Base-by-base conservation (phyloP, 2,329 filamentous ascomycete species). In the Pseudopyricularia javanii region DNA sequence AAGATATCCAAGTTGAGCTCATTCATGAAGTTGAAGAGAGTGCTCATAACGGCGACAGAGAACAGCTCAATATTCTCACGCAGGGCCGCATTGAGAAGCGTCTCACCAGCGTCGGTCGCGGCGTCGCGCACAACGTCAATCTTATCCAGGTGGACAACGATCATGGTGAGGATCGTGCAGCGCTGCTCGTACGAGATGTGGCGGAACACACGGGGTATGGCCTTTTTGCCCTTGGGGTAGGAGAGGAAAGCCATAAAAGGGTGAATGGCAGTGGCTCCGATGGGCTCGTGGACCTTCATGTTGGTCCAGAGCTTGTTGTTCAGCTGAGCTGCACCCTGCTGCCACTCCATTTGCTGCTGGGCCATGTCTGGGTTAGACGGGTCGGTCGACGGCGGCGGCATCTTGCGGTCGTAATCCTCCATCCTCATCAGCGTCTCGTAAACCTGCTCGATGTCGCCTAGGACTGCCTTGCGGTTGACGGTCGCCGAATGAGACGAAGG, bases 231-330 rank as follows among this genome's bases (percentile, higher is more conserved):
- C 74, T 98, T 98, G 59, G 85, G 82, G 63, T 93, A 94, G 4
- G 91, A 95, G 48, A 98, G 74, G 66, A 98, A 91, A 48, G 91
- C 88, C 60, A 98, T 96, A 70, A 98, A 98, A 0, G 93, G 93
- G 66, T 98, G 93, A 17, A 83, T 76, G 4, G 86, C 80, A 51
- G 85, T 88, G 47, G 74, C 78, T 28, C 80, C 85, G 59, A 96
- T 93, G 1, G 90, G 91, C 64, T 95, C 91, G 70, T 95, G 88
- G 50, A 98, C 88, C 71, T 94, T 95, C 50, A 96, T 78, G 54
- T 87, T 82, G 43, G 79, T 74, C 93, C 93, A 98, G 12, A 98
- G 76, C 64, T 85, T 82, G 49, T 80, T 74, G 61, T 91, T 95
- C 55, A 95, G 76, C n/a, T 74, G 68, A 56, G 84, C 76, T 37